Conservation (phyloP, 1,284 basidiomycete species). For the Austroboletus rostrupii region DNA sequence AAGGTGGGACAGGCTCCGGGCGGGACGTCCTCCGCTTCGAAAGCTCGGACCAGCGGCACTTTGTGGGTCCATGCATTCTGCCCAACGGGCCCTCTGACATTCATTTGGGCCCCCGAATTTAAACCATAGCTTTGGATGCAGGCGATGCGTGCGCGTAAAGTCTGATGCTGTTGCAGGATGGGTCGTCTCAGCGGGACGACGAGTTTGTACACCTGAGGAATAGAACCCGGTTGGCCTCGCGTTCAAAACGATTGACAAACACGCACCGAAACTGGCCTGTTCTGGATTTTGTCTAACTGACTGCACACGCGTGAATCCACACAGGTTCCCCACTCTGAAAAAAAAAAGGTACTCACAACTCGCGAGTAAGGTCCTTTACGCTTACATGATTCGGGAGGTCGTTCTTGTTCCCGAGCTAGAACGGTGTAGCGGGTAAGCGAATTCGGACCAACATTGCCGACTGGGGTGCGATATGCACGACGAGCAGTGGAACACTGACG, state of each 20-base stretch:
- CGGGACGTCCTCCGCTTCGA: slow-evolving; percentile 77
- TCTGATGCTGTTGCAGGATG: slow-evolving; percentile 44
- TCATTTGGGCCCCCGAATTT: no score
- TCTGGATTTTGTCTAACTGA: slow-evolving; percentile 78
- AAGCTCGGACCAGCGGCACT: slow-evolving; percentile 75
- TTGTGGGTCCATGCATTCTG: slow-evolving; percentile 48
- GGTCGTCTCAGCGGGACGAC: slow-evolving; percentile 60
- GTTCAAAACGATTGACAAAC: background rate
- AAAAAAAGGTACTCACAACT: slow-evolving; percentile 54
- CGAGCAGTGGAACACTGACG: slow-evolving; percentile 80
- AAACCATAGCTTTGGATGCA: slow-evolving; percentile 74
- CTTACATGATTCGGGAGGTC: slow-evolving; percentile 78
- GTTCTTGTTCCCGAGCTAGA: slow-evolving; percentile 92
- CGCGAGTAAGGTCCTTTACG: slow-evolving; percentile 84
- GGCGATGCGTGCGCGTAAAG: slow-evolving; percentile 37
- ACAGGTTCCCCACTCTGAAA: background rate
- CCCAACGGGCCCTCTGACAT: background rate
- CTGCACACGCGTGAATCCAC: slow-evolving; percentile 35
- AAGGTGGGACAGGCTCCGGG: slow-evolving; percentile 58
- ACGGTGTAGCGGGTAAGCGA: background rate
- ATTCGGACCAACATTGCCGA: background rate
- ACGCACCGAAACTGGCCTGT: slow-evolving; percentile 81
- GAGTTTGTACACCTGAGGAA: slow-evolving; percentile 59
- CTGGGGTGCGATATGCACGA: slow-evolving; percentile 48
- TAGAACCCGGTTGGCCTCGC: background rate